A percentile compares a stretch with the other conserved stretches of the same genome.
Conservation (phyloP, 208 protist genomes). For the Wallacemonas sp. region DNA sequence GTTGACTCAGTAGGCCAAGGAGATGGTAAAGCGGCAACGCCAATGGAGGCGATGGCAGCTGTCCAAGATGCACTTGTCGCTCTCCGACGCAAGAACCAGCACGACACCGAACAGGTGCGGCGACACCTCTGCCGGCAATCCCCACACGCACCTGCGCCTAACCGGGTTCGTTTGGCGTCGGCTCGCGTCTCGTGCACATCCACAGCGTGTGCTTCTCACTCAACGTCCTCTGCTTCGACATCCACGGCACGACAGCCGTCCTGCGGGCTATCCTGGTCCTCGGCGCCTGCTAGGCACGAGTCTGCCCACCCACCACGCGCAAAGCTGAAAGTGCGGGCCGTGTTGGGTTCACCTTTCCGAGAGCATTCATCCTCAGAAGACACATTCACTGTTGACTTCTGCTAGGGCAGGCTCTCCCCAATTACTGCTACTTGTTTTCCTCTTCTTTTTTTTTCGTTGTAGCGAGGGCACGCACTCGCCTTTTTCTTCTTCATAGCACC, state of each 20-base stretch:
- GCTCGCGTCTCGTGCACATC: not conserved
- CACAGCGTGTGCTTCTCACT: too few species aligned
- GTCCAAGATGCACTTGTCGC: not conserved
- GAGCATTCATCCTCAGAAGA: too few species aligned
- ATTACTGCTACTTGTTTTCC: too few species aligned
- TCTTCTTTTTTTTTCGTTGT: slow-evolving; percentile 15
- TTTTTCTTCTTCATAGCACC: too few species aligned
- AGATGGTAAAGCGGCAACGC: too few species aligned
- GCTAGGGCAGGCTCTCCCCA: not conserved
- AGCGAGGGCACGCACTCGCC: not conserved
- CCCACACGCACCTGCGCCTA: not conserved
- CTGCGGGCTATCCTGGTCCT: not conserved
- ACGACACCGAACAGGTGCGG: not conserved
- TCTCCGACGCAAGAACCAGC: not conserved
- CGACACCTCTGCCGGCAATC: not conserved
- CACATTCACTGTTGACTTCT: not conserved
- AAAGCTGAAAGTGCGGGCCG: not conserved
- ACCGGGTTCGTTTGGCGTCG: too few species aligned
- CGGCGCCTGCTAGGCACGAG: not conserved
- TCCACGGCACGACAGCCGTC: not conserved
- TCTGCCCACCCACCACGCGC: too few species aligned
- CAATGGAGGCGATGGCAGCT: too few species aligned
- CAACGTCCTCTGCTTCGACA: too few species aligned
- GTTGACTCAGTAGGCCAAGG: too few species aligned
- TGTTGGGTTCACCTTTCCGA: too few species aligned